Evolutionary conservation across 352 stramenopile genomes (phyloP), one percentile per base, ranked within the genome.

Genomic region (Phytophthora ramorum): DNA sequence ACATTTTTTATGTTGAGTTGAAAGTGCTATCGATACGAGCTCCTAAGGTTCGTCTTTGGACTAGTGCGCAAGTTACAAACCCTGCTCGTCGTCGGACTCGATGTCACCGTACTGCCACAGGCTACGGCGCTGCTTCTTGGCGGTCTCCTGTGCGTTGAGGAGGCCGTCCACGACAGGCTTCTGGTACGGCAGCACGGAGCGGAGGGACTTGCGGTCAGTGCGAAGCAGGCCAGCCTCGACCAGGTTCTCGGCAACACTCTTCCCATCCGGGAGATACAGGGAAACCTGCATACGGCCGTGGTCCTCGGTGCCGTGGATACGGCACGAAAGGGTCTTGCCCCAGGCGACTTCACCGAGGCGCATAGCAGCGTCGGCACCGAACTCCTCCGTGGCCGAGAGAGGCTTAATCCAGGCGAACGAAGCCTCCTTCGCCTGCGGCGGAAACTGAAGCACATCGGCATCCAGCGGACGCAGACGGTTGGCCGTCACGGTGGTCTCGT

Each of bases 31-130:
- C 34, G 50, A 45, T 63, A 60, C 47, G 41, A 45, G 32, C 28
- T 73, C 48, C 63, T 71, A 73, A 48, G 51, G 49, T 38, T 34
- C 22, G 46, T 45, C 37, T 45, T 59, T 57, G 8, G 22, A 46
- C 40, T 43, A 26, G 32, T 41, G 17, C 49, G 35, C 8, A 26
- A 62, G 24, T 62, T 73, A 77, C 19, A 76, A 35, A 16, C 65
- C 63, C 7, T 78, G 44, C 59, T 98, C 95, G 58, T 99, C 96
- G 58, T 98, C 95, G 57, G 98, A 98, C 64, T 97, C 94, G 46
- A 99, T 92, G 67, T 99, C 97, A 20, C 97, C 97, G 76, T 99
- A 99, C 63, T 92, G 86, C 96, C 96, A 99, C 78, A 99, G 88
- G 56, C 94, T 96, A 57, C 93, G 73, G 47, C 96, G 95, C 66